Base-by-base conservation (phyloP, 2,329 filamentous ascomycete genomes). In the Verticillium zaregamsianum region DNA sequence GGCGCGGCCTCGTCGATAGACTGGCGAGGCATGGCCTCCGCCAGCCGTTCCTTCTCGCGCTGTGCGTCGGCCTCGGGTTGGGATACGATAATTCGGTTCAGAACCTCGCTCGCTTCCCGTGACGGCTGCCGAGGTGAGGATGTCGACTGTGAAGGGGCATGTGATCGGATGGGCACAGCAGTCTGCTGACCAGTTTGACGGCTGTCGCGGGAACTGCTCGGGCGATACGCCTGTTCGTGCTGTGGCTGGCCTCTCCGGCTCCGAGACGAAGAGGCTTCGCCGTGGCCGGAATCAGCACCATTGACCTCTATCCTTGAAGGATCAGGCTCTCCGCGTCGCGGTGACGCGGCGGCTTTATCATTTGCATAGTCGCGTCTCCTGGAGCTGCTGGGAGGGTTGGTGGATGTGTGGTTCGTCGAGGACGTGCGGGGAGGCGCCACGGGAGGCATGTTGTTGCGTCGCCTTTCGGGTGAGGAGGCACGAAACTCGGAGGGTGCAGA, bases 401-500 rank as follows among this genome's bases (percentile, higher is more conserved):
- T 61, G 12, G 68, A 55, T 67, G 71, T 68, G 65, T 78, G 76
- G 64, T 77, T 75, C 66, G 87, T 90, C 54, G 92, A 95, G 15
- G 93, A 96, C 8, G 91, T 93, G 70, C 93, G 86, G 39, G 91
- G 91, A 57, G 91, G 93, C 61, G 90, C 88, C 68, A 91, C 83
- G 28, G 91, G 89, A 59, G 90, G 86, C 78, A 83, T 86, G 75
- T 83, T 86, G 76, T 80, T 85, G 76, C 77, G 84, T 77, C 80
- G 79, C 70, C 82, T 80, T 69, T 83, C 82, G 64, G 80, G 77
- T 61, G 78, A 70, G 23, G 79, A 69, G 40, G 20, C 40, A 49
- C 7, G 40, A 49, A 49, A 23, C 40, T 49, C 40, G 32, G 77
- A 73, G 45, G 77, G 72, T 25, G 74, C 68, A 17, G 79, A 74